These are phyloP conservation scores for Misopates orontium DNA, from an alignment of 257 asterid species.

Conservation along the genomic window DNA sequence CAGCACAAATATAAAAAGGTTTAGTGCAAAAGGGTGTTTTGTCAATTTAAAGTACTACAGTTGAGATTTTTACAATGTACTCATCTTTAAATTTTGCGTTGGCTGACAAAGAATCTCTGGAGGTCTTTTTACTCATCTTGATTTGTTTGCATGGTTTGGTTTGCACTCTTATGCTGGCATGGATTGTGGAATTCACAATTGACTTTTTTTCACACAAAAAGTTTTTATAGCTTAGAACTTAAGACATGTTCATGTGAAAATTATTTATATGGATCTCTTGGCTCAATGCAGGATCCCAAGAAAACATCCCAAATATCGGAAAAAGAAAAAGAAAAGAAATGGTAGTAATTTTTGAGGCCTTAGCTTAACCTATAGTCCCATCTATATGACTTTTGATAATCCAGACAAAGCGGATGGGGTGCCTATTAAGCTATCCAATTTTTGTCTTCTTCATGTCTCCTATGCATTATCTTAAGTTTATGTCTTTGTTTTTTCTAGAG, in stretches of 20 bases:
- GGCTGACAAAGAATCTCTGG: too few species aligned
- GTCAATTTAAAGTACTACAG: too few species aligned
- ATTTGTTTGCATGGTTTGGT: constrained; percentile 37
- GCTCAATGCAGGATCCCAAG: constrained; percentile 48
- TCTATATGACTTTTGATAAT: too few species aligned
- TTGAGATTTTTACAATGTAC: too few species aligned
- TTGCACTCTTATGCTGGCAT: constrained; percentile 34
- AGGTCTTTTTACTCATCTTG: too few species aligned
- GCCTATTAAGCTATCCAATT: background rate
- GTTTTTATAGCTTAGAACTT: constrained; percentile 29
- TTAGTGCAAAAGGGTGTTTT: too few species aligned
- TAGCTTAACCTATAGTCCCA: background rate
- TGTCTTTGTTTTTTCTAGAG: constrained; percentile 5
- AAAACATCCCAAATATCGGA: constrained; percentile 16
- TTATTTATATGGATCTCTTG: constrained; percentile 32
- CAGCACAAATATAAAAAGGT: too few species aligned
- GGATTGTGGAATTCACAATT: constrained; percentile 29
- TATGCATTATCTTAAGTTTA: constrained; percentile 3
- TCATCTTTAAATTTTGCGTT: too few species aligned
- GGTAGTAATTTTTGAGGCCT: too few species aligned
- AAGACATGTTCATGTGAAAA: constrained; percentile 32
- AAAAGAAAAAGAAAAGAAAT: background rate
- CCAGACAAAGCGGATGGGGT: too few species aligned
- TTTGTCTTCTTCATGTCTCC: constrained; percentile 34
- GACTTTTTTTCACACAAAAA: constrained; percentile 24